Evolutionary conservation across 1,139 yeast species (phyloP), one percentile per base, ranked within the genome.

Genomic region (Hansenula lynferdii): DNA sequence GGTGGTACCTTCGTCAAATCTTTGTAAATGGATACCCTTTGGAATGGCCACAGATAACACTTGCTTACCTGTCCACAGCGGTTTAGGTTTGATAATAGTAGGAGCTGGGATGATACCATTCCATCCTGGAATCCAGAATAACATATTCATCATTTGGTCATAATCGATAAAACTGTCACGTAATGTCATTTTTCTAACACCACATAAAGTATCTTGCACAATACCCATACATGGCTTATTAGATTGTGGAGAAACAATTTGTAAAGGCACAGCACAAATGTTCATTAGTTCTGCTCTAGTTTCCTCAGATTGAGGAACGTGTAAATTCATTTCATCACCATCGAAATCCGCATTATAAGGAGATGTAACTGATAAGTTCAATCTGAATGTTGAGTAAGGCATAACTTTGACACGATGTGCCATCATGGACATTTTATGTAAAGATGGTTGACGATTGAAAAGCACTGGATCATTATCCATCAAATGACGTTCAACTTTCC

Each of bases 381-480:
- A 72, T 68, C 99, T 81, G 71, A 94, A 94, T 0, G 99, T 92
- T 5, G 97, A 90, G 60, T 90, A 94, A 12, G 99, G 99, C 96
- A 94, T 90, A 37, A 92, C 98, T 60, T 86, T 89, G 30, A 92
- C 98, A 67, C 97, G 78, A 62, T 94, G 99, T n/a, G 97, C 96
- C 98, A 94, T 94, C 98, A 94, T 94, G 44, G 97, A 89, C 97
- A 94, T 92, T 66, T 94, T 94, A 69, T 94, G 99, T 65, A 94
- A 73, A 26, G 98, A 92, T 38, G 99, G 98, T 69, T 94, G 99
- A 75, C 99, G 96, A 62, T 92, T 92, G 72, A 92, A 92, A 56
- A 92, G 75, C 25, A 92, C 98, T 3, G 98, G 97, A 61, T 92
- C 99, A 56, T 90, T 78, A 62, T 92, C 98, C 85, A 89, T 86